phyloP scores from a whole-genome alignment of 140 eudicot genomes.

The Stevia rebaudiana region DNA sequence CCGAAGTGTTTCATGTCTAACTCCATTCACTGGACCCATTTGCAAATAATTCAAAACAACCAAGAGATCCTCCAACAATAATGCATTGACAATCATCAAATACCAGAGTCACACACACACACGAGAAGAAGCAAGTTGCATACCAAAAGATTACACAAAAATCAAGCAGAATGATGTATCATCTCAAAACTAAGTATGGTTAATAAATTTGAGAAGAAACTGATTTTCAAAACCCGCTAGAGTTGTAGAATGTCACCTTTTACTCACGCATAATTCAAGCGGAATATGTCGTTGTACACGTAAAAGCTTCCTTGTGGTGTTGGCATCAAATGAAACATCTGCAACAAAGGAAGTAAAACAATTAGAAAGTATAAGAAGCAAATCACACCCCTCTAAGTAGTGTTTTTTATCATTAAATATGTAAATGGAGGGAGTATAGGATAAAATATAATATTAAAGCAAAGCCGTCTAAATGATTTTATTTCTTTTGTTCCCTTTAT shows the following conservation, averaged over 20 bases:
- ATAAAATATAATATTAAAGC: not conserved
- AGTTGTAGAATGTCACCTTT: constrained; percentile 7
- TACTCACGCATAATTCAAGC: constrained; percentile 59
- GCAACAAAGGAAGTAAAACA: constrained; percentile 19
- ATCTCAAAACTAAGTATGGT: not conserved
- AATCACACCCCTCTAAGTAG: not conserved
- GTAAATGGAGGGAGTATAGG: not conserved
- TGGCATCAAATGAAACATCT: constrained; percentile 74
- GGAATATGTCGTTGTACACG: constrained; percentile 64
- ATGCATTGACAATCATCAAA: constrained; percentile 9
- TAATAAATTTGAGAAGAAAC: constrained; percentile 15
- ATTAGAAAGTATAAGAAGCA: not conserved
- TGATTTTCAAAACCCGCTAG: not conserved
- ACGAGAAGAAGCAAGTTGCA: not conserved
- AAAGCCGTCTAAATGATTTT: not conserved
- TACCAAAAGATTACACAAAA: not conserved
- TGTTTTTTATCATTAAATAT: not conserved
- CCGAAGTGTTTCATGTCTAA: too few species aligned
- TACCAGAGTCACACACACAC: not conserved
- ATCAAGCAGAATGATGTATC: constrained; percentile 8
- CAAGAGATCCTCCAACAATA: constrained; percentile 2
- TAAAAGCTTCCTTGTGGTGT: constrained; percentile 76
- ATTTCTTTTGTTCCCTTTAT: not conserved
- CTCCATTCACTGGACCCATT: too few species aligned
- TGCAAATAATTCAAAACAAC: too few species aligned